Evolutionary conservation across 805 yeast species (phyloP).

Genomic region (Komagataella pseudopastoris): DNA sequence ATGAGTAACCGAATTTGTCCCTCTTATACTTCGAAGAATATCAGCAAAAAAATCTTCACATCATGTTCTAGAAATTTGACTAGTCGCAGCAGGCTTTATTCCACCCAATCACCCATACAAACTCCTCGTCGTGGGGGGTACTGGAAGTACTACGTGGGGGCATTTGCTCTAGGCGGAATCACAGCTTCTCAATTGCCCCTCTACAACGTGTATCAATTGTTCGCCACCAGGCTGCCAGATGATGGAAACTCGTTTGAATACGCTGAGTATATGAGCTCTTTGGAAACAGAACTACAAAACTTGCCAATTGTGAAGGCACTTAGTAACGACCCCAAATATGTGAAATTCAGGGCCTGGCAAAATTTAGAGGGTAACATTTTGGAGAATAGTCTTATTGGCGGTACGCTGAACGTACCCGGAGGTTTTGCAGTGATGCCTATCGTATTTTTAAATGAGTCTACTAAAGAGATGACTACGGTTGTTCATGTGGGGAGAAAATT

Average conservation of each 20-base stretch:
- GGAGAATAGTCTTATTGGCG: conserved; percentile 24
- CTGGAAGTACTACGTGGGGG: background rate
- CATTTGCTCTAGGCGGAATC: background rate
- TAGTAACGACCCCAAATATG: conserved; percentile 20
- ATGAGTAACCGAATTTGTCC: background rate
- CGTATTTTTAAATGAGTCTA: conserved; percentile 42
- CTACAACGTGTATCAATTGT: background rate
- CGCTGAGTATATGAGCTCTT: conserved; percentile 11
- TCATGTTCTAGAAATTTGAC: background rate
- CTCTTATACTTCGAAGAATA: background rate
- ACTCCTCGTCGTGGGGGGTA: background rate
- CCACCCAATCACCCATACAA: background rate
- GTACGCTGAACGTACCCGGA: conserved; percentile 60
- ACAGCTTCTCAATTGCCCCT: background rate
- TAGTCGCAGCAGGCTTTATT: background rate
- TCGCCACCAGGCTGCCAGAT: background rate
- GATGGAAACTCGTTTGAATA: conserved; percentile 8
- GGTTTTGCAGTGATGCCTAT: conserved; percentile 67
- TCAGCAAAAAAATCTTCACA: background rate
- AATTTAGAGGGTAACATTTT: conserved; percentile 28
- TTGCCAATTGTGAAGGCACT: conserved; percentile 40
- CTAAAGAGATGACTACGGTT: conserved; percentile 49
- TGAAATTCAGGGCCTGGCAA: conserved; percentile 27
- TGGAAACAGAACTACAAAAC: conserved; percentile 33
- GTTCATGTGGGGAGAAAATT: conserved; percentile 67